These are phyloP conservation scores for Royoungia palumana DNA, from an alignment of 768 basidiomycete species.

Conservation along the genomic window DNA sequence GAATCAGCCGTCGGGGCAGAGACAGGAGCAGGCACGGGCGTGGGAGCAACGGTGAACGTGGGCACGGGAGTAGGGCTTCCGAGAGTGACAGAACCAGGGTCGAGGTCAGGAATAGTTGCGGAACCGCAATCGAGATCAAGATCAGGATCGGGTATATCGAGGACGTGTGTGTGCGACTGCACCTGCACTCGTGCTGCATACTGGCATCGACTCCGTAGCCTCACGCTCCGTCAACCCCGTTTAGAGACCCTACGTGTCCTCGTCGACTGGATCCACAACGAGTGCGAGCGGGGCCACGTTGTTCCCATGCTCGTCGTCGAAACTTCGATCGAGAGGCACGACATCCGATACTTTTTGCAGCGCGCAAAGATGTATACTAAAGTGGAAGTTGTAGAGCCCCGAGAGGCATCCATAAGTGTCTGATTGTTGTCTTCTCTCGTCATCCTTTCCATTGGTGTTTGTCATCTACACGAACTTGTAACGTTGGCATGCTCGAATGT, in stretches of 20 bases:
- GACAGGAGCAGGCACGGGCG: background rate
- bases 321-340: constrained; percentile 11
- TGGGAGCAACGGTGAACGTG: no score
- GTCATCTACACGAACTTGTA: no score
- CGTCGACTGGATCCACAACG: constrained; percentile 21
- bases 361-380: constrained; percentile 8
- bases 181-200: constrained; percentile 5
- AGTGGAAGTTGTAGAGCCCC: constrained; percentile 14
- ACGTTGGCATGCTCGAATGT: background rate
- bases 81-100: background rate
- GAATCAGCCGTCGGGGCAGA: background rate
- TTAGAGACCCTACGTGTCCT: constrained; percentile 18
- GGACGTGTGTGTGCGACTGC: background rate
- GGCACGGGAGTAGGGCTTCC: constrained; percentile 1
- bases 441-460: background rate
- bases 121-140: background rate
- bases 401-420: background rate
- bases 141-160: background rate
- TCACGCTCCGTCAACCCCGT: constrained; percentile 24
- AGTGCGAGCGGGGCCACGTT: constrained; percentile 5
- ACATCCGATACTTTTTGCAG: constrained; percentile 16
- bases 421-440: background rate
- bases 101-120: background rate
- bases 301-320: constrained; percentile 20
- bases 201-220: constrained; percentile 19